These are phyloP conservation scores for Fusarium buharicum DNA, from an alignment of 2,329 filamentous ascomycete genomes.

Conservation along the genomic window DNA sequence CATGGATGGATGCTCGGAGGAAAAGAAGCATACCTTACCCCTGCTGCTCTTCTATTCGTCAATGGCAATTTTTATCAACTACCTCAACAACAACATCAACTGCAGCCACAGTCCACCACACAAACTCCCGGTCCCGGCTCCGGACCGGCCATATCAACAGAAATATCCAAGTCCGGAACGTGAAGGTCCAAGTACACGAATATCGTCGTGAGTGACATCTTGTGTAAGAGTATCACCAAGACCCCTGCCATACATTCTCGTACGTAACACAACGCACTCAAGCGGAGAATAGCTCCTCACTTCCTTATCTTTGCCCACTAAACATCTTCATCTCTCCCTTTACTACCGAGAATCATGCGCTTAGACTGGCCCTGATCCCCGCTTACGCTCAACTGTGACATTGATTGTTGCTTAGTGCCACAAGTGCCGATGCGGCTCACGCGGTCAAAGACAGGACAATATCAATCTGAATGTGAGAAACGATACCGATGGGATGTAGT, in stretches of 20 bases:
- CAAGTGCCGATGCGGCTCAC: slow-evolving; percentile 24
- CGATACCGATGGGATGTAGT: background rate
- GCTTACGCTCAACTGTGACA: slow-evolving; percentile 12
- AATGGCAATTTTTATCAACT: slow-evolving; percentile 23
- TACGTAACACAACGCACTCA: slow-evolving; percentile 35
- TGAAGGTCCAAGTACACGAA: background rate
- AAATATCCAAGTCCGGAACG: background rate
- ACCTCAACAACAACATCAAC: background rate
- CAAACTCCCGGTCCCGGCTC: slow-evolving; percentile 18
- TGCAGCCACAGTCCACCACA: background rate
- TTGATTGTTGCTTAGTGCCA: background rate
- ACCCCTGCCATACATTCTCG: slow-evolving; percentile 10
- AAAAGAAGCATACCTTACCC: background rate
- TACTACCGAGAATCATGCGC: slow-evolving; percentile 28
- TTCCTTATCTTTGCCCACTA: slow-evolving; percentile 18
- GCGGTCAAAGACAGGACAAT: background rate
- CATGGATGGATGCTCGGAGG: background rate
- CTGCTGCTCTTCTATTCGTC: slow-evolving; percentile 24
- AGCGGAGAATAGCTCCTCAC: slow-evolving; percentile 24
- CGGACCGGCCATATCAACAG: slow-evolving; percentile 15
- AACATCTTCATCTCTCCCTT: slow-evolving; percentile 3
- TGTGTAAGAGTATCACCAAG: slow-evolving; percentile 16
- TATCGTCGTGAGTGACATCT: background rate
- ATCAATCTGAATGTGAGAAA: background rate
- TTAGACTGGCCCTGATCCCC: slow-evolving; percentile 2